These are phyloP conservation scores for Pythium brachiatum DNA, from an alignment of 352 stramenopile species.

Conservation along the genomic window DNA sequence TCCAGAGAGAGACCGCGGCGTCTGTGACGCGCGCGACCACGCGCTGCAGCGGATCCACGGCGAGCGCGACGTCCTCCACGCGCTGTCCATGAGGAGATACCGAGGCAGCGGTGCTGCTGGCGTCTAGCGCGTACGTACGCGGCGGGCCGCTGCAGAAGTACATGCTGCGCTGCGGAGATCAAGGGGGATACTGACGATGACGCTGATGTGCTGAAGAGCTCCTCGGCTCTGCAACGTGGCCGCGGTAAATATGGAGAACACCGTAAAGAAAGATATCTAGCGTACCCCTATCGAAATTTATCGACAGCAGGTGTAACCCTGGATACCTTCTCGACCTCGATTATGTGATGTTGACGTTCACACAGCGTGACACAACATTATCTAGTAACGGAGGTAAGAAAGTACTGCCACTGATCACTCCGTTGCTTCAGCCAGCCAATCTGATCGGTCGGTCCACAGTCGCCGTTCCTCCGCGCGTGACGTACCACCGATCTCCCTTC, in stretches of 20 bases:
- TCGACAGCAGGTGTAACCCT: neutral
- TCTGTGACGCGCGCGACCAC: conserved; percentile 62
- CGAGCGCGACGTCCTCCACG: conserved; percentile 48
- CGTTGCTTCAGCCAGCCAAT: neutral
- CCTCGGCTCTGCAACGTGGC: neutral
- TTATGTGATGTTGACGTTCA: neutral
- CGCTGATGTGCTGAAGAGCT: neutral
- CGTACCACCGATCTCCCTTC: neutral
- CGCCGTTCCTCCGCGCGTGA: neutral
- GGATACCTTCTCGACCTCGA: neutral
- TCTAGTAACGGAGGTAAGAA: neutral
- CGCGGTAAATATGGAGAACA: neutral
- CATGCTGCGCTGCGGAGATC: conserved; percentile 46
- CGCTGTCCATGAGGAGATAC: conserved; percentile 13
- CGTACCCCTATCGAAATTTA: neutral
- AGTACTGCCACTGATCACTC: no score
- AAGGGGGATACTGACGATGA: neutral
- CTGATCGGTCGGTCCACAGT: neutral
- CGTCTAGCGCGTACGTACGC: conserved; percentile 45
- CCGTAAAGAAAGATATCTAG: conserved; percentile 1
- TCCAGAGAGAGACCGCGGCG: conserved; percentile 46
- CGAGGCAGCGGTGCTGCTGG: neutral
- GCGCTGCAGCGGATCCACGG: conserved; percentile 45
- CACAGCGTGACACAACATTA: neutral
- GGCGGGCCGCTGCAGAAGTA: conserved; percentile 72